Conservation (phyloP, 148 eudicot genomes). For the Cornus kousa region DNA sequence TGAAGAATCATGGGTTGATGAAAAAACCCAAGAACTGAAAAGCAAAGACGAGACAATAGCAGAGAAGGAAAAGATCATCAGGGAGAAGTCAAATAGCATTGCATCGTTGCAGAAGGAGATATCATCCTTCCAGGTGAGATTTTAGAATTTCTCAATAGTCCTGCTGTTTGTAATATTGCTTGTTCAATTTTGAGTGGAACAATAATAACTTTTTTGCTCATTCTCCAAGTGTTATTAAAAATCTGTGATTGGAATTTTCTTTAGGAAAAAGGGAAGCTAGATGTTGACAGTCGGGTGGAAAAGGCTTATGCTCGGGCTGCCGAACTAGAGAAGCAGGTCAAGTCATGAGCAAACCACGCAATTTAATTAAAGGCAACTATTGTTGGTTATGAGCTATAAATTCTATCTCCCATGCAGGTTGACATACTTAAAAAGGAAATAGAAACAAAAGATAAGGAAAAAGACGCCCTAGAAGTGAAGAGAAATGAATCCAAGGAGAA, state of each 20-base stretch:
- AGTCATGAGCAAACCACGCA: conserved; percentile 1
- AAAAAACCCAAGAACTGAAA: conserved; percentile 47
- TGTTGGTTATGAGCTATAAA: conserved; percentile 3
- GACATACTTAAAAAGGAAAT: conserved; percentile 62
- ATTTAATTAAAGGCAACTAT: conserved; percentile 8
- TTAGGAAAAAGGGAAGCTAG: conserved; percentile 64
- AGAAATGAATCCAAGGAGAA: conserved; percentile 54
- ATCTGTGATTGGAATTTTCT: neutral
- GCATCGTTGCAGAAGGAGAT: conserved; percentile 56
- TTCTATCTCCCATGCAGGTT: conserved; percentile 29
- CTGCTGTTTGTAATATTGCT: neutral
- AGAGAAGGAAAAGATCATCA: conserved; percentile 50
- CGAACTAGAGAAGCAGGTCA: conserved; percentile 66
- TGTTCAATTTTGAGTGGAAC: neutral
- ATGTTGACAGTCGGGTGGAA: conserved; percentile 53
- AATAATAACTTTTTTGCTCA: neutral
- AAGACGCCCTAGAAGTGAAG: conserved; percentile 46
- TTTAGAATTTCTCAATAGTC: neutral
- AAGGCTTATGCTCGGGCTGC: conserved; percentile 59
- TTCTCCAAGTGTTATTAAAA: neutral
- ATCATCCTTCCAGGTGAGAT: conserved; percentile 50
- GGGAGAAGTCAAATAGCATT: conserved; percentile 54
- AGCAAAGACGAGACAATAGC: conserved; percentile 56
- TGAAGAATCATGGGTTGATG: conserved; percentile 55
- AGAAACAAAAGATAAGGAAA: conserved; percentile 51